Percentiles rank a stretch among this genome's conserved stretches.
These are phyloP conservation scores for Aspergillus hortae DNA, from an alignment of 2,329 filamentous ascomycete genomes.

Conservation along the genomic window DNA sequence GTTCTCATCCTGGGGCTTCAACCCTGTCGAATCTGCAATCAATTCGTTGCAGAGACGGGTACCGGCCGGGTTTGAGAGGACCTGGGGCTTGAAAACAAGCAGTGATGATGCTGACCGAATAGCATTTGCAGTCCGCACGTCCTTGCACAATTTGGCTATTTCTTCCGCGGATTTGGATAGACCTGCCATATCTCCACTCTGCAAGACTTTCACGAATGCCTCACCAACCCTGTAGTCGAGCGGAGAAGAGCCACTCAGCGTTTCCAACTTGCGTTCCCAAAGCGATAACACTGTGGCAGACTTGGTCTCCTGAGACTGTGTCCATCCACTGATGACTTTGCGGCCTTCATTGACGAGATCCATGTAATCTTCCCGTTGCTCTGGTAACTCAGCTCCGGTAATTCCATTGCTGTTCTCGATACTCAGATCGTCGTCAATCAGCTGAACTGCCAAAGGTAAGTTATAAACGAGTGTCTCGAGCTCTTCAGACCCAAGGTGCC, in stretches of 20 bases:
- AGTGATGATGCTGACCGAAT: slow-evolving; percentile 49
- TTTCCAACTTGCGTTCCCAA: slow-evolving; percentile 36
- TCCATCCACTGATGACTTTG: slow-evolving; percentile 44
- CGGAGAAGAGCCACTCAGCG: slow-evolving; percentile 27
- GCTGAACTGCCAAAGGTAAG: slow-evolving; percentile 52
- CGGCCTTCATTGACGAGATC: slow-evolving; percentile 53
- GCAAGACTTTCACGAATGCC: slow-evolving; percentile 39
- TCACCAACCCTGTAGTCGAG: slow-evolving; percentile 39
- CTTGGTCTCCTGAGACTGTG: slow-evolving; percentile 21
- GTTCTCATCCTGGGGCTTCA: slow-evolving; percentile 44
- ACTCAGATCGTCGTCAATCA: slow-evolving; percentile 59
- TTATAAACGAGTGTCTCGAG: slow-evolving; percentile 46
- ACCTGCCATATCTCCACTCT: slow-evolving; percentile 25
- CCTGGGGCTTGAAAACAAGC: slow-evolving; percentile 46
- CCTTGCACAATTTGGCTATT: slow-evolving; percentile 32
- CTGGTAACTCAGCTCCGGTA: slow-evolving; percentile 45
- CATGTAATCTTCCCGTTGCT: slow-evolving; percentile 51
- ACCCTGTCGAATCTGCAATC: slow-evolving; percentile 56
- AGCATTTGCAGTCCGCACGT: slow-evolving; percentile 37
- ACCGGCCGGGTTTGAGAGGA: slow-evolving; percentile 47
- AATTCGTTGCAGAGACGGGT: slow-evolving; percentile 58
- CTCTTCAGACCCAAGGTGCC: slow-evolving; percentile 28
- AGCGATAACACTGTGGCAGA: slow-evolving; percentile 18
- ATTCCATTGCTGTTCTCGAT: slow-evolving; percentile 54
- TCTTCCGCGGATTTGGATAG: slow-evolving; percentile 27